Base-by-base conservation (phyloP, 1,284 basidiomycete genomes). In the Gastroboletus turbinatus region DNA sequence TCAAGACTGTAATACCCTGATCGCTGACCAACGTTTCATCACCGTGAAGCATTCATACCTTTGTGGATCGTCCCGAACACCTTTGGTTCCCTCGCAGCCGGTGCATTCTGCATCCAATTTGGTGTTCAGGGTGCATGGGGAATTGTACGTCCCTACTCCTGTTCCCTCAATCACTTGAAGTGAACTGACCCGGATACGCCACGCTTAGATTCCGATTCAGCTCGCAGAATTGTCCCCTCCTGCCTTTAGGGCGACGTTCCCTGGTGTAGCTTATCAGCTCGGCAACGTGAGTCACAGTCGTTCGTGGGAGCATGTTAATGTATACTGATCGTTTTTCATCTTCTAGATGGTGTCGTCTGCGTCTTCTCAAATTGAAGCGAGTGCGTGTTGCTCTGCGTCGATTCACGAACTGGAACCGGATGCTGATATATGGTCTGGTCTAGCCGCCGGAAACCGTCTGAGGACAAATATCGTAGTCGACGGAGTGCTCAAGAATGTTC, bases 171-270 rank as follows among this genome's bases (percentile, higher is more conserved):
- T 40, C 39, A 11, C 48, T 63, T 69, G 17, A 4, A 43, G n/a
- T 38, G 11, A 16, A 25, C 16, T 44, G n/a, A 57, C 25, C 16
- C 19, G 27, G 10, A 42, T 42, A 13, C n/a, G 1, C 4, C 6
- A 27, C 19, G n/a, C 13, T 29, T 64, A 88, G 77, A 88, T 94
- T 61, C 92, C 92, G 1, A 92, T 94, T 67, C 88, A 91, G 69
- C 80, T 97, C 8, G 83, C 88, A 8, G 96, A 98, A 71, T 84
- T 96, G 72, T 89, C 92, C 0, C 94, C 94, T 0, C 87, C 94
- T 8, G 94, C 92, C 0, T 98, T 96, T 82, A 82, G 96, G 52
- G 93, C 94, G 9, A 91, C 92, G 0, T 98, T 96, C 80, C 89
- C 91, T 33, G 96, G 96, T 61, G 83, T 96, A 2, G 87, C 90